Base-by-base conservation (phyloP, 345 rosid genomes). In the Trapa bicornis region DNA sequence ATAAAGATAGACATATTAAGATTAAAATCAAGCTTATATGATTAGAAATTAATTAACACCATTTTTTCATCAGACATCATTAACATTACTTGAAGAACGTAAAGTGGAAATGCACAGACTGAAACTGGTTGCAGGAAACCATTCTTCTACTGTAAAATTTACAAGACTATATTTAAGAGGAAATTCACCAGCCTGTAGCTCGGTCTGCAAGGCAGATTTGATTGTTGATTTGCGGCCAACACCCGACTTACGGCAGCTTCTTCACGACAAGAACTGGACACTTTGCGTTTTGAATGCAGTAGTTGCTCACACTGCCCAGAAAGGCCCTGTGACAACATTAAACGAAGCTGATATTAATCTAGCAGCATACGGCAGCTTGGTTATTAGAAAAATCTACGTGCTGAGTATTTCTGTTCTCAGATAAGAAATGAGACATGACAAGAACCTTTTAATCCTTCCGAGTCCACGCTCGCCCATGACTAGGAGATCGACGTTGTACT, bases 401-500 rank as follows among this genome's bases (percentile, higher is more conserved):
- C 22, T 2, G n/a, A 17, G 16, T 50, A 17, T 14, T 50, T 50
- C n/a, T 6, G 54, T 50, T 4, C 16, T 50, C n/a, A 22, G 10
- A 54, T 54, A 22, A 54, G 47, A 8, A 53, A 54, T 4, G 41
- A 65, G 54, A 57, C 29, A 0, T 3, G 39, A 75, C 13, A 53
- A 48, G 43, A 1, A 86, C 97, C 95, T 79, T 53, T 76, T 79
- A 50, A 85, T 74, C 64, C 65, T 79, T 65, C 89, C 85, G 1
- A 76, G 75, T 39, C 84, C 85, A 8, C 74, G 79, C 54, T 79
- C 76, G 1, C 79, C 87, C 14, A 81, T 61, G 5, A 84, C 71
- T 11, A 88, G 92, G 64, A 90, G 76, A 79, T 81, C 78, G 67
- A 83, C 73, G 33, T 82, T 69, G 72, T 77, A 77, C 75, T 86